Percentiles rank a stretch among this genome's conserved stretches.
Conservation (phyloP, 2,329 filamentous ascomycete genomes). For the Xylaria sp. region DNA sequence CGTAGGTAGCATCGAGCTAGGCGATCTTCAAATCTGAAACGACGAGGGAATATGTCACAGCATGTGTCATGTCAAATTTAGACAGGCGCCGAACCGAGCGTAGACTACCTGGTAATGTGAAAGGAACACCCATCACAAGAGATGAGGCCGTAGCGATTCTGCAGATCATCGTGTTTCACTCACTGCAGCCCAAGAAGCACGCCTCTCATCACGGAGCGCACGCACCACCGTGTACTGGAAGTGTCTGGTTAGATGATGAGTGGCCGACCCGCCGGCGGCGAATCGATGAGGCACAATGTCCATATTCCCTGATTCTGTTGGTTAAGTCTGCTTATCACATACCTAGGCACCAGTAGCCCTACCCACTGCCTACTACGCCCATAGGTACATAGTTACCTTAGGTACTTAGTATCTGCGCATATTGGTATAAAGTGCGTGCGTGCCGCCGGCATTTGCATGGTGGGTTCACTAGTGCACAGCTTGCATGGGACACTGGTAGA, state of each 20-base stretch:
- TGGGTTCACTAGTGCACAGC: conserved; percentile 22
- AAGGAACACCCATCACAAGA: conserved; percentile 3
- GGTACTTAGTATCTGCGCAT: too few species aligned
- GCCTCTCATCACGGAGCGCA: conserved; percentile 1
- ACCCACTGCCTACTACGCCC: too few species aligned
- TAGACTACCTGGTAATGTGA: neutral
- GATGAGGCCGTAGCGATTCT: neutral
- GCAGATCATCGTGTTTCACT: conserved; percentile 22
- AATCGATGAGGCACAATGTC: neutral
- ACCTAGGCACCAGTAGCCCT: neutral
- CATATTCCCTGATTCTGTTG: neutral
- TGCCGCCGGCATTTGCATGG: conserved; percentile 28
- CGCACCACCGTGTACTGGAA: neutral
- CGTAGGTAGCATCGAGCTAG: conserved; percentile 9
- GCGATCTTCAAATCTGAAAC: conserved; percentile 31
- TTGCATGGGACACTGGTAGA: conserved; percentile 7
- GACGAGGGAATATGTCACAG: conserved; percentile 22
- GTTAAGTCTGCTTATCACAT: neutral
- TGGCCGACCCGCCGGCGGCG: neutral
- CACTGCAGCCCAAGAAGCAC: neutral
- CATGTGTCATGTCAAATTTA: conserved; percentile 8
- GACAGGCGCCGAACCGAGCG: conserved; percentile 10
- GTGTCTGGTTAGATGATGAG: neutral
- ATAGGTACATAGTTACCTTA: too few species aligned
- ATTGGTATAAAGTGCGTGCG: too few species aligned